Evolutionary conservation across 805 yeast species (phyloP).

Genomic region (Hanseniaspora occidentalis): DNA sequence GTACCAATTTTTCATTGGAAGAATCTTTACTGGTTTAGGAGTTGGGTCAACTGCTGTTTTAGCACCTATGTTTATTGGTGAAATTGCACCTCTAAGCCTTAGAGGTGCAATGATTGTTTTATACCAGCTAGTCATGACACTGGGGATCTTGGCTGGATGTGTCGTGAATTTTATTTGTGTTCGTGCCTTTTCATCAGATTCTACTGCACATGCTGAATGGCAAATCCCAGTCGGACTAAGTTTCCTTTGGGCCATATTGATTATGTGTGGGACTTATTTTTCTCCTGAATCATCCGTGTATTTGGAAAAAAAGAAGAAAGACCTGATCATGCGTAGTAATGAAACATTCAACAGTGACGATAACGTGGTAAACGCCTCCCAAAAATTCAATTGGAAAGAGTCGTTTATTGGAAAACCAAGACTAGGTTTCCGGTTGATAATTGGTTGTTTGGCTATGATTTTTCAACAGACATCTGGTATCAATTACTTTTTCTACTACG

Average conservation of each 20-base stretch:
- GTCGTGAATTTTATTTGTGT: constrained; percentile 48
- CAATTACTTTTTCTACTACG: constrained; percentile 56
- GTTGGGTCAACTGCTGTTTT: constrained; percentile 65
- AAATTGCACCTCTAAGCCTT: constrained; percentile 49
- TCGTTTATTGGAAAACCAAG: constrained; percentile 52
- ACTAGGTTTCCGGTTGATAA: constrained; percentile 33
- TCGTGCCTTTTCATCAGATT: constrained; percentile 8
- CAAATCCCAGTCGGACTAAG: constrained; percentile 52
- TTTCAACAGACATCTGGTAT: constrained; percentile 53
- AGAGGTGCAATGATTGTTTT: constrained; percentile 58
- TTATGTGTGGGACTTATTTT: constrained; percentile 46
- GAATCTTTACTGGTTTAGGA: constrained; percentile 58
- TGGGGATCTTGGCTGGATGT: constrained; percentile 58
- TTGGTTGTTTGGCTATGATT: constrained; percentile 49
- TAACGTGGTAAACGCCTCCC: constrained; percentile 3
- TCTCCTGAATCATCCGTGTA: constrained; percentile 63
- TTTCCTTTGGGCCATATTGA: constrained; percentile 29
- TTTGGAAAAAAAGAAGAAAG: constrained; percentile 39
- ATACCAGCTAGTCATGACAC: constrained; percentile 51
- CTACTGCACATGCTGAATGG: constrained; percentile 41
- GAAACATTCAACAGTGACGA: constrained; percentile 37
- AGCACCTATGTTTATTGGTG: constrained; percentile 60
- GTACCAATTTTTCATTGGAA: constrained; percentile 54
- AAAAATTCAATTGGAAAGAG: constrained; percentile 22
- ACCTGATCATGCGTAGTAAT: no score